Evolutionary conservation across 1,139 yeast genomes (phyloP).

Genomic region (Geotrichum reessii): DNA sequence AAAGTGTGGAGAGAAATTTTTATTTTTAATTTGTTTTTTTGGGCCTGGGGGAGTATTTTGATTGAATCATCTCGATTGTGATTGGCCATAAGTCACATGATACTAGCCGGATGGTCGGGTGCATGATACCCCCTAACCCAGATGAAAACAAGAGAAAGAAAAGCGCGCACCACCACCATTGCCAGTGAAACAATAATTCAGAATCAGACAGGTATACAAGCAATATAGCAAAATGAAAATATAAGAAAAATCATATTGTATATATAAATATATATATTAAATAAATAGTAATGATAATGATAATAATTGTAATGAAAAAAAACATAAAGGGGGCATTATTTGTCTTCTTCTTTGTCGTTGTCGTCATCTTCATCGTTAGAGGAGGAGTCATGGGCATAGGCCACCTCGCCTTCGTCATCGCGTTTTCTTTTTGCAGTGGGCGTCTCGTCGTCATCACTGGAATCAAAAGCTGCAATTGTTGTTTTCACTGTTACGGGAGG

Average conservation of each 20-base stretch:
- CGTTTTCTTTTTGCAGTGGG: slow-evolving; percentile 19
- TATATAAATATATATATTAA: not conserved
- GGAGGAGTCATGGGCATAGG: not conserved
- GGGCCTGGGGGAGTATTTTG: not conserved
- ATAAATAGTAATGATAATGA: not conserved
- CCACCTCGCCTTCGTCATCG: slow-evolving; percentile 16
- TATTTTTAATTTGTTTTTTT: not conserved
- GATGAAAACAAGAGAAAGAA: not conserved
- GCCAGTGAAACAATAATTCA: too few relatives aligned
- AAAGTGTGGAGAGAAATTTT: not conserved
- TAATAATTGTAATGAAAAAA: not conserved
- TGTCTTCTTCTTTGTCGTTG: slow-evolving; percentile 3
- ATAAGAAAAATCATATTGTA: not conserved
- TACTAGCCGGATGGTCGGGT: not conserved
- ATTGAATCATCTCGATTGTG: slow-evolving; percentile 19
- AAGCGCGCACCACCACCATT: not conserved
- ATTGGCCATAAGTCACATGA: slow-evolving; percentile 17
- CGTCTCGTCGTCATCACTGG: not conserved
- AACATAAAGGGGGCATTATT: slow-evolving; percentile 5
- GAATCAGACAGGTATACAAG: not conserved
- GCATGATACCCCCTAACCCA: not conserved
- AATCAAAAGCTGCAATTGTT: not conserved
- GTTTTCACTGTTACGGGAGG: not conserved
- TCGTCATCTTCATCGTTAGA: slow-evolving; percentile 1
- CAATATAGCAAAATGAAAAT: not conserved